These are phyloP conservation scores for Aureoboletus auriporus DNA, from an alignment of 768 basidiomycete species.

Conservation along the genomic window DNA sequence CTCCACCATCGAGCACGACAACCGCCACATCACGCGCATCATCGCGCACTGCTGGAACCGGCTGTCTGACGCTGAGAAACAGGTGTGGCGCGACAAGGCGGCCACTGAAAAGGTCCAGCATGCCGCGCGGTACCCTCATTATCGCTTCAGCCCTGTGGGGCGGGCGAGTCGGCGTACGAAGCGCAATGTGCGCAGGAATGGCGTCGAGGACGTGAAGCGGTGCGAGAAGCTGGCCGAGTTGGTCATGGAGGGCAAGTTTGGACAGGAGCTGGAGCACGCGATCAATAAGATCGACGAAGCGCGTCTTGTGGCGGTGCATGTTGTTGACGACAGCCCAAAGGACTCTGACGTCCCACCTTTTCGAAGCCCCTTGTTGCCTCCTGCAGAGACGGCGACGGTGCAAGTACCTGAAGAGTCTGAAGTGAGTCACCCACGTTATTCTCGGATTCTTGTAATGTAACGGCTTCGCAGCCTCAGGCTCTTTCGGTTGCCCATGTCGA, in stretches of 20 bases:
- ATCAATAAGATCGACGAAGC: slow-evolving; percentile 33
- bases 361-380: slow-evolving; percentile 30
- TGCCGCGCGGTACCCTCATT: slow-evolving; percentile 45
- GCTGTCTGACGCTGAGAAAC: slow-evolving; percentile 47
- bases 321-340: neutral
- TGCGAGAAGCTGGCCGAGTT: slow-evolving; percentile 49
- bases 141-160: slow-evolving; percentile 47
- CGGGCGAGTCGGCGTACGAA: slow-evolving; percentile 43
- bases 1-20: slow-evolving; percentile 49
- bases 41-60: slow-evolving; percentile 53
- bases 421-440: slow-evolving; percentile 10
- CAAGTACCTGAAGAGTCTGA: neutral
- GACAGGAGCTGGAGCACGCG: slow-evolving; percentile 44
- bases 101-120: slow-evolving; percentile 51
- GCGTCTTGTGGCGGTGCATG: neutral
- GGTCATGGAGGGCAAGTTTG: slow-evolving; percentile 47
- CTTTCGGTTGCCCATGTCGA: neutral
- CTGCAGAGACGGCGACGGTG: slow-evolving; percentile 2
- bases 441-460: neutral
- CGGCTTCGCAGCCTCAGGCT: slow-evolving; percentile 2
- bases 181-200: slow-evolving; percentile 51
- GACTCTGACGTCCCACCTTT: slow-evolving; percentile 19
- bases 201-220: slow-evolving; percentile 43
- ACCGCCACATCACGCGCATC: slow-evolving; percentile 56
- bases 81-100: slow-evolving; percentile 48